These are phyloP conservation scores for Colletotrichum sp. DNA, from an alignment of 2,329 filamentous ascomycete species.

Conservation along the genomic window DNA sequence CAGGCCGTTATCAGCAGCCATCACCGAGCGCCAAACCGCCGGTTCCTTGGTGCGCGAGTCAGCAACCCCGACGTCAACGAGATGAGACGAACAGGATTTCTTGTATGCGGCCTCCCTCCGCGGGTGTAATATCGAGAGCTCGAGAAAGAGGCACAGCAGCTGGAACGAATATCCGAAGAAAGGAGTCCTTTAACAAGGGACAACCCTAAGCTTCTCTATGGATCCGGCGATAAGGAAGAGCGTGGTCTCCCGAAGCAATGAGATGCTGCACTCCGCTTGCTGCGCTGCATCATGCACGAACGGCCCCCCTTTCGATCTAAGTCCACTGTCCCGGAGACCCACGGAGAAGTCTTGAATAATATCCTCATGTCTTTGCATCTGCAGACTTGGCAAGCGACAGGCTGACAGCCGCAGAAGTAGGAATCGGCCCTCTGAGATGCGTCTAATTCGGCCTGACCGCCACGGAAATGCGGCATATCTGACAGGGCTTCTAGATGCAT, in stretches of 20 bases:
- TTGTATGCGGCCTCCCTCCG: background rate
- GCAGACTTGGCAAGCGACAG: constrained; percentile 3
- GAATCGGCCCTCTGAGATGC: background rate
- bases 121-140: background rate
- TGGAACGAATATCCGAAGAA: background rate
- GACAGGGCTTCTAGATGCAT: background rate
- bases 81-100: constrained; percentile 11
- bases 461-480: background rate
- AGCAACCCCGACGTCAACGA: background rate
- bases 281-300: constrained; percentile 3
- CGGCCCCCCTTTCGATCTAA: background rate
- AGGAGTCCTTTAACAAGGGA: background rate
- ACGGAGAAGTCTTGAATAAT: constrained; percentile 17
- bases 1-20: constrained; percentile 6
- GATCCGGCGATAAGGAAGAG: background rate
- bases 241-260: background rate
- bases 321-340: constrained; percentile 3
- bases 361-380: constrained; percentile 15
- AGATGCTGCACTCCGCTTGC: background rate
- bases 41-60: constrained; percentile 2
- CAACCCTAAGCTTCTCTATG: background rate
- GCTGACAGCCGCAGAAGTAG: background rate
- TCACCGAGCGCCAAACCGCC: background rate
- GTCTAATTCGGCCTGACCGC: background rate
- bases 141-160: background rate